A percentile compares a stretch with the other conserved stretches of the same genome.
Evolutionary conservation across 2,329 filamentous ascomycete species (phyloP).

Genomic region (Colletotrichum camelliae): DNA sequence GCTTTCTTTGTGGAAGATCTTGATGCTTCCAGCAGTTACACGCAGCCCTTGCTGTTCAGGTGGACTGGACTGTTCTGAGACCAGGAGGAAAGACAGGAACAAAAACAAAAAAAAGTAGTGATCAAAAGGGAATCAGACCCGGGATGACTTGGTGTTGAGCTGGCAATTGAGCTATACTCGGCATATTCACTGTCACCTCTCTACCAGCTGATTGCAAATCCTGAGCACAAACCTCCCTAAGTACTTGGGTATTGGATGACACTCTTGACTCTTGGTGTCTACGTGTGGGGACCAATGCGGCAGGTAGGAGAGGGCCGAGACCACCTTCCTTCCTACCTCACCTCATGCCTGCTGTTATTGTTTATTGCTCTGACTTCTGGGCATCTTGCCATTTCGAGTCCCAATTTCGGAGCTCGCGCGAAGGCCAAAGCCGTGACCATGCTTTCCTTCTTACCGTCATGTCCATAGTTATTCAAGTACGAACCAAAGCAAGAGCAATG

Average conservation of each 20-base stretch:
- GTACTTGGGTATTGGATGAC: no score
- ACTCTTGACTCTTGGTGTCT: no score
- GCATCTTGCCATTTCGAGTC: background rate
- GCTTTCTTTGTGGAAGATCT: background rate
- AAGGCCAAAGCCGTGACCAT: rapidly evolving
- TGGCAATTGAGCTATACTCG: background rate
- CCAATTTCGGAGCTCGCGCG: no score
- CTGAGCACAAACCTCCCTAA: background rate
- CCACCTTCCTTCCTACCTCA: background rate
- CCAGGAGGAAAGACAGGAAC: background rate
- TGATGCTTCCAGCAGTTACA: background rate
- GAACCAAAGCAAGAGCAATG: background rate
- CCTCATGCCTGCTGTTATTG: background rate
- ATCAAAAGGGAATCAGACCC: background rate
- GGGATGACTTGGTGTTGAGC: background rate
- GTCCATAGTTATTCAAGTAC: background rate
- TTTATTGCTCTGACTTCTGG: background rate
- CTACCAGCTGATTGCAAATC: background rate
- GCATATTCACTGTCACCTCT: background rate
- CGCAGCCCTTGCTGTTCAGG: background rate
- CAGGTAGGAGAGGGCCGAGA: no score
- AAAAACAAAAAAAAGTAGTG: background rate
- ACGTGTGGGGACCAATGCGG: no score
- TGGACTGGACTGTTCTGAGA: background rate
- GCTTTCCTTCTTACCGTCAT: background rate